A percentile compares a stretch with the other conserved stretches of the same genome.
Evolutionary conservation across 805 yeast genomes (phyloP).

Genomic region (Phaffomyces antillensis): DNA sequence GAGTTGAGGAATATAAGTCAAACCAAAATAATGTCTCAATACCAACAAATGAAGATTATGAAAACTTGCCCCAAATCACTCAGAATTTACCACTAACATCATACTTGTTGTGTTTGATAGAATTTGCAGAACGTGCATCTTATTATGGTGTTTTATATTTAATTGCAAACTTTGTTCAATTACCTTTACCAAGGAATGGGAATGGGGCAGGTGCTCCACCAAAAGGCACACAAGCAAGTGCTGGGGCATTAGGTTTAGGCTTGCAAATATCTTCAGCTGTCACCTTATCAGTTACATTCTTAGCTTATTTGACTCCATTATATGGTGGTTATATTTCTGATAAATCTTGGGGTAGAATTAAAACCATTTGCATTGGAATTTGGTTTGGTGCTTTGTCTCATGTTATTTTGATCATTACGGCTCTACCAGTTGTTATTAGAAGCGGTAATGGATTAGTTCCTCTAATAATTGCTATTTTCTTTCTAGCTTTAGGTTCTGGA

Average conservation of each 20-base stretch:
- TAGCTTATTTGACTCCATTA: constrained; percentile 76
- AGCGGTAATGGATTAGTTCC: constrained; percentile 44
- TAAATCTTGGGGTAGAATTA: constrained; percentile 63
- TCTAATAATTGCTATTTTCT: constrained; percentile 31
- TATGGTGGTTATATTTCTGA: constrained; percentile 71
- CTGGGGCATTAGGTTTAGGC: constrained; percentile 56
- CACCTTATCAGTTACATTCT: constrained; percentile 67
- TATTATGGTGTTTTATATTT: constrained; percentile 72
- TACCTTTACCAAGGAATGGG: constrained; percentile 31
- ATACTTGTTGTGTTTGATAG: constrained; percentile 55
- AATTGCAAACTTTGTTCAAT: constrained; percentile 72
- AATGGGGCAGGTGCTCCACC: constrained; percentile 26
- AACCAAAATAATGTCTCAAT: constrained; percentile 11
- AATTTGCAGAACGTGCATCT: constrained; percentile 75
- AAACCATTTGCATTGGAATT: constrained; percentile 54
- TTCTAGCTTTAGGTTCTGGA: constrained; percentile 72
- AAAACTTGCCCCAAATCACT: constrained; percentile 26
- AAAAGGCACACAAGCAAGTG: constrained; percentile 12
- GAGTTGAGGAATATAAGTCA: constrained; percentile 1
- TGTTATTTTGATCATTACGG: constrained; percentile 57
- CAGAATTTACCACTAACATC: constrained; percentile 40
- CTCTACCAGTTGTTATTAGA: constrained; percentile 48
- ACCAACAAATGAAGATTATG: constrained; percentile 40
- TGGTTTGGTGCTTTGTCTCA: constrained; percentile 54
- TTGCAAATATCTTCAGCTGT: constrained; percentile 61